Percentiles rank a stretch among this genome's conserved stretches.
Evolutionary conservation across 257 asterid genomes (phyloP).

Genomic region (Salvia hispanica): DNA sequence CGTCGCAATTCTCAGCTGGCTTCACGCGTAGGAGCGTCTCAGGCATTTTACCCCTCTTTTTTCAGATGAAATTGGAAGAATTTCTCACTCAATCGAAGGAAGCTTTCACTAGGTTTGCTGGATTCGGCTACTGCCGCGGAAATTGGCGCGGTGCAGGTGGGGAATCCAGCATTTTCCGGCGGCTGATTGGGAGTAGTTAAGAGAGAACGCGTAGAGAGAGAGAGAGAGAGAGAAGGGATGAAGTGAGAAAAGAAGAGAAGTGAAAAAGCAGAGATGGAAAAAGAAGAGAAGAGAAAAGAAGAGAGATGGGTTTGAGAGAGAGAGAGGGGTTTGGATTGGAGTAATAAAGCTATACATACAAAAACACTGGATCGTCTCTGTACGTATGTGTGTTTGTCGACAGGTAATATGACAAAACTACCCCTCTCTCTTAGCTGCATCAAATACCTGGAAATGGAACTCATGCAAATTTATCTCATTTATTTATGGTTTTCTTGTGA

Average conservation of each 20-base stretch:
- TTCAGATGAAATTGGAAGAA: not conserved
- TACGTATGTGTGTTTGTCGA: slow-evolving; percentile 1
- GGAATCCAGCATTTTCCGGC: slow-evolving; percentile 36
- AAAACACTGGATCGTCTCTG: slow-evolving; percentile 14
- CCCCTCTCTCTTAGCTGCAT: slow-evolving; percentile 23
- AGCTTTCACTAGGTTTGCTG: not conserved
- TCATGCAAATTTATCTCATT: too few relatives aligned
- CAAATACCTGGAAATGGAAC: too few relatives aligned
- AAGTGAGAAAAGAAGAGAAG: slow-evolving; percentile 32
- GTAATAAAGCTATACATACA: slow-evolving; percentile 30
- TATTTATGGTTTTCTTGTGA: too few relatives aligned
- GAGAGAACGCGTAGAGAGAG: slow-evolving; percentile 13
- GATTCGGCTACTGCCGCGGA: slow-evolving; percentile 18
- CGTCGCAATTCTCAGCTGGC: slow-evolving; percentile 28
- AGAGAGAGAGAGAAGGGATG: not conserved
- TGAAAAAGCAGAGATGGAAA: slow-evolving; percentile 33
- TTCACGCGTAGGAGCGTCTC: slow-evolving; percentile 34
- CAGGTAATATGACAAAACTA: slow-evolving; percentile 30
- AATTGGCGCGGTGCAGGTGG: slow-evolving; percentile 9
- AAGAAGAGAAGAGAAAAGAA: slow-evolving; percentile 17
- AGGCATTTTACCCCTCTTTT: slow-evolving; percentile 35
- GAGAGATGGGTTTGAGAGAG: slow-evolving; percentile 33
- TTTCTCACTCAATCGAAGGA: not conserved
- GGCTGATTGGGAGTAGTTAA: slow-evolving; percentile 5
- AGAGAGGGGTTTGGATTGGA: slow-evolving; percentile 1